Evolutionary conservation across 805 yeast genomes (phyloP), one percentile per base, ranked within the genome.

Genomic region (Candida chilensis): DNA sequence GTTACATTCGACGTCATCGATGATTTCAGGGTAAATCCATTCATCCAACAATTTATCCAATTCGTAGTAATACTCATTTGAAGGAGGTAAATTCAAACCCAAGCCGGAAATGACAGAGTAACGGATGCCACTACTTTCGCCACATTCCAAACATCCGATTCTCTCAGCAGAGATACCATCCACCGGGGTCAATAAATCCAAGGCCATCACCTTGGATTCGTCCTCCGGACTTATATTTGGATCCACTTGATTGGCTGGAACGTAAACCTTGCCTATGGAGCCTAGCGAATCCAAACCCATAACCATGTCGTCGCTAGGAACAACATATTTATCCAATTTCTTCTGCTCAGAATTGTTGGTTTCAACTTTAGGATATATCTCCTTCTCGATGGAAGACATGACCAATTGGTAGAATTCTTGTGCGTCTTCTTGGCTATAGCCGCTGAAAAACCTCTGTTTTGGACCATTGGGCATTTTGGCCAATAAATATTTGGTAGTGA

Each of bases 351-450:
- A 49, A 49, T 16, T 51, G 20, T 27, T 50, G 37, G 30, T 53
- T 42, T 17, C 44, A 38, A 36, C 40, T 48, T 50, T 50, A 56
- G 61, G 52, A 50, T 57, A 51, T 32, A 22, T 7, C 32, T 78
- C 83, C 24, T 60, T 60, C 45, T 83, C 94, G 19, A 83, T 57
- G 33, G 79, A 73, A 25, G 71, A 64, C 66, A 83, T 62, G 2
- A 82, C 68, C 30, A 78, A 67, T 50, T 88, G 96, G 59, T 88
- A 88, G 46, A 88, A 88, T 51, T 88, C 97, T 54, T 88, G 96
- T 0, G 96, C 96, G 57, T 88, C 97, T 52, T 88, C 96, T 56
- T 88, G 97, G 46, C 84, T 86, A 48, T 85, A 85, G 2, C 96
- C 92, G 32, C 75, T 54, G 42, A 87, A 75, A 36, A 86, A 70